Percentiles rank a stretch among this genome's conserved stretches.
Evolutionary conservation across 495 filamentous ascomycete species (phyloP).

Genomic region (Penicillium steckii): DNA sequence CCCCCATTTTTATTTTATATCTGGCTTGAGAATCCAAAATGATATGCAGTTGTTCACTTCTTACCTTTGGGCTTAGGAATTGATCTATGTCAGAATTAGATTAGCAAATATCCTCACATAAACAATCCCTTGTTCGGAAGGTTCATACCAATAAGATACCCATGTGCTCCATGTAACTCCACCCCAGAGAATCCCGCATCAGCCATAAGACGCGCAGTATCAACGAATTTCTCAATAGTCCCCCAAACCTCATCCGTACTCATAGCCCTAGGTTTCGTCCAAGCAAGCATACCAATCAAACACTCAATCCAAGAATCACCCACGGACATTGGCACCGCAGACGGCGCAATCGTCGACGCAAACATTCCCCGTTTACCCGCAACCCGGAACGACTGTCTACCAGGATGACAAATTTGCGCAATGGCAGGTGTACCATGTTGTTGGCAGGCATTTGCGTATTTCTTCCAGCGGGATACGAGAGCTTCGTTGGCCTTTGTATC

Average conservation of each 20-base stretch:
- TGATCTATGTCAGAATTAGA: constrained; percentile 32
- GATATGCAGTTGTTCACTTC: not conserved
- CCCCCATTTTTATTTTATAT: too few species aligned
- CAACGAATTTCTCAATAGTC: constrained; percentile 46
- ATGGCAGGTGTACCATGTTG: constrained; percentile 47
- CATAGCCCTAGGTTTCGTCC: constrained; percentile 49
- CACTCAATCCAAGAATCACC: constrained; percentile 36
- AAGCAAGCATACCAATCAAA: constrained; percentile 32
- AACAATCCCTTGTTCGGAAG: not conserved
- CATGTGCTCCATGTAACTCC: constrained; percentile 59
- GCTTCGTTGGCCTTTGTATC: constrained; percentile 20
- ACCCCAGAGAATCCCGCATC: constrained; percentile 55
- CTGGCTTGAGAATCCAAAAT: too few species aligned
- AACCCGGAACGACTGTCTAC: constrained; percentile 50
- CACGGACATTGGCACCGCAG: constrained; percentile 40
- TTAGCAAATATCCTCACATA: constrained; percentile 6
- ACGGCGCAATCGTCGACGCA: constrained; percentile 45
- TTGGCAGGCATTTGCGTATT: constrained; percentile 47
- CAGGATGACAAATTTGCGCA: constrained; percentile 59
- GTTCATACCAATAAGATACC: constrained; percentile 52
- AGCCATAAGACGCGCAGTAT: constrained; percentile 45
- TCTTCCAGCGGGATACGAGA: constrained; percentile 40
- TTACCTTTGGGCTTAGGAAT: constrained; percentile 42
- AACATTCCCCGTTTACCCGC: constrained; percentile 47
- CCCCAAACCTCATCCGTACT: constrained; percentile 46